Evolutionary conservation across 768 basidiomycete species (phyloP), one percentile per base, ranked within the genome.

Genomic region (Strobilomyces dryophilus): DNA sequence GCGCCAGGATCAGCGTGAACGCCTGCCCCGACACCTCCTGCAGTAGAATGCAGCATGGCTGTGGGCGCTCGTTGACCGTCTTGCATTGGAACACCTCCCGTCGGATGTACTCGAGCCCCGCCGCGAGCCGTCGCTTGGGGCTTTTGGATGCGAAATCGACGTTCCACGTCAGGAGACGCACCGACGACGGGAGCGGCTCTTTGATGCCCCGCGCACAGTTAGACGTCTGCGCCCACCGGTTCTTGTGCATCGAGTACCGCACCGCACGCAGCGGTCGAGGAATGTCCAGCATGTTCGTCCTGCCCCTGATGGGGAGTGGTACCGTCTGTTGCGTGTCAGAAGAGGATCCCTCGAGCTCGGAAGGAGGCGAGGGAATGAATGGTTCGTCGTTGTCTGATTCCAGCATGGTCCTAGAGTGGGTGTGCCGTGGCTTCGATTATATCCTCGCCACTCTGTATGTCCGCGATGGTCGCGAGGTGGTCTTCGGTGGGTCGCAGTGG

Each of bases 151-250:
- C 57, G 62, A 78, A 82, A 62, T 85, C 79, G 49, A 90, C 60
- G 66, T 91, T 90, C 88, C 88, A 91, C 27, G 85, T 82, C 55
- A 90, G 66, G 45, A 91, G 65, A 51, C 74, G 74, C 45, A 89
- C 60, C 34, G 71, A 71, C 27, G 74, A 61, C n/a, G 79, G 78
- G 45, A 73, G 65, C 8, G 66, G 62, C 8, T 72, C 70, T 39
- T 62, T 63, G 57, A 69, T 59, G 36, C 67, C 67, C 52, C 63
- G 61, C n/a, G 70, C 69, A 49, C 71, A 71, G 47, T 71, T 64
- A 39, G 68, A 66, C 12, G 68, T 69, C 53, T 62, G 70, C 47
- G 70, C 47, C 68, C 68, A 69, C 7, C 69, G 64, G 20, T 50
- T 61, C 15, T 68, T 68, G 57, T 68, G 67, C 54, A 60, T 55